phyloP scores from a whole-genome alignment of 2,329 filamentous ascomycete genomes.

The Aspergillus nomiae region DNA sequence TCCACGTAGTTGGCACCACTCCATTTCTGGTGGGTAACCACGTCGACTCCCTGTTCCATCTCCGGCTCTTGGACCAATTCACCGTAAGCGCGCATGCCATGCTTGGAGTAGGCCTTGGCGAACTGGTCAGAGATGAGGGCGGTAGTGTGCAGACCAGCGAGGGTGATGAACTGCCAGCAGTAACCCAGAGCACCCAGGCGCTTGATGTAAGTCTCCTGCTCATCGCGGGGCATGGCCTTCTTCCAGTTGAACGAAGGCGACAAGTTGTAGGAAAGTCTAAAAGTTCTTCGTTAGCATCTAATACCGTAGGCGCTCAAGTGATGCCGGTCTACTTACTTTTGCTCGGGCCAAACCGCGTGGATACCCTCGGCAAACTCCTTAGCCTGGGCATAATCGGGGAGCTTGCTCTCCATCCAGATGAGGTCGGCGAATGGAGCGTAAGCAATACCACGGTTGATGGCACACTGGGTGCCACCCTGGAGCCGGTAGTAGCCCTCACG shows the following conservation, averaged over 20 bases:
- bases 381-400: conserved; percentile 88
- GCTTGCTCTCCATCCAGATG: conserved; percentile 99
- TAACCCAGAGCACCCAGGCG: conserved; percentile 86
- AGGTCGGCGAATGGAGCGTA: conserved; percentile 93
- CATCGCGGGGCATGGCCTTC: conserved; percentile 83
- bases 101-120: conserved; percentile 74
- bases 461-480: conserved; percentile 86
- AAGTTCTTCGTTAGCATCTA: conserved; percentile 19
- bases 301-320: neutral
- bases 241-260: conserved; percentile 99
- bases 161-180: conserved; percentile 99
- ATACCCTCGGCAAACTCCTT: conserved; percentile 92
- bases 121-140: conserved; percentile 91
- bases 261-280: conserved; percentile 92
- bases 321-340: conserved; percentile 70
- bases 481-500: conserved; percentile 95
- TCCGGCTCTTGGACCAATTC: conserved; percentile 98
- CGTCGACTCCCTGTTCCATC: conserved; percentile 86
- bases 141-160: conserved; percentile 93
- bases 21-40: conserved; percentile 99
- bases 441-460: conserved; percentile 84
- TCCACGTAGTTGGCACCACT: conserved; percentile 93
- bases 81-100: conserved; percentile 95
- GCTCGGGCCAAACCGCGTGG: conserved; percentile 91
- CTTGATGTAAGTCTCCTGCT: conserved; percentile 97